Evolutionary conservation across 1,139 yeast species (phyloP).

Genomic region (Entelexis paramagnoliae): DNA sequence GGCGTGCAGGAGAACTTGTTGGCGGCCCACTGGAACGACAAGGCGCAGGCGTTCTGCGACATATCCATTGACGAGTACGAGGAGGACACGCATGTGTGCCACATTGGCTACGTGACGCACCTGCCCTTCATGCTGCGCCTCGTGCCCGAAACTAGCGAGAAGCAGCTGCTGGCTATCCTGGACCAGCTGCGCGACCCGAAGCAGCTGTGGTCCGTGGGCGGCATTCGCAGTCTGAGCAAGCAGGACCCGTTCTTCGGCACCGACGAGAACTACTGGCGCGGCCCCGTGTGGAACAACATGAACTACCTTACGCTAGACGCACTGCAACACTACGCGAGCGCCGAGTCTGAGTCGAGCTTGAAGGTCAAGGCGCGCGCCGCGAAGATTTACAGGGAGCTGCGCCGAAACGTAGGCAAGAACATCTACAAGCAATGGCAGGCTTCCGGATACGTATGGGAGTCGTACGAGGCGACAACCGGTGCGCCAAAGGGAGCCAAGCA

Average conservation of each 20-base stretch:
- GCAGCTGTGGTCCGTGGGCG: constrained; percentile 67
- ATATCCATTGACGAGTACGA: constrained; percentile 64
- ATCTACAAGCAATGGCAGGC: constrained; percentile 55
- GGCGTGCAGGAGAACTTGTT: constrained; percentile 56
- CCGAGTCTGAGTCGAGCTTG: constrained; percentile 18
- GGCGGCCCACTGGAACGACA: constrained; percentile 67
- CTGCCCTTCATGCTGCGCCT: constrained; percentile 76
- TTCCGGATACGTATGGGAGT: constrained; percentile 87
- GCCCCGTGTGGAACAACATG: constrained; percentile 88
- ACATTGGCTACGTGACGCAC: constrained; percentile 76
- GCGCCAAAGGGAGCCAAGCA: constrained; percentile 73
- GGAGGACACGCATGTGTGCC: constrained; percentile 59
- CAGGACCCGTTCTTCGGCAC: constrained; percentile 56
- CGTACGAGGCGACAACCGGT: constrained; percentile 72
- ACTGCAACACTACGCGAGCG: constrained; percentile 43
- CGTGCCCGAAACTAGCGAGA: constrained; percentile 43
- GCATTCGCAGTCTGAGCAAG: constrained; percentile 72
- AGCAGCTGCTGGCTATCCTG: constrained; percentile 42
- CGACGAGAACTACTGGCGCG: constrained; percentile 92
- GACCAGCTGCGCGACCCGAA: constrained; percentile 56
- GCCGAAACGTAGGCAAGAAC: constrained; percentile 58
- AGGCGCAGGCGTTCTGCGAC: constrained; percentile 69
- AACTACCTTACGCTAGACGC: constrained; percentile 74
- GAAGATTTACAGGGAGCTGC: constrained; percentile 46
- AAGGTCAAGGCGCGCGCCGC: constrained; percentile 33